A percentile compares a stretch with the other conserved stretches of the same genome.
phyloP scores from a whole-genome alignment of 169 alveolate species.

The Eimeria maxima region DNA sequence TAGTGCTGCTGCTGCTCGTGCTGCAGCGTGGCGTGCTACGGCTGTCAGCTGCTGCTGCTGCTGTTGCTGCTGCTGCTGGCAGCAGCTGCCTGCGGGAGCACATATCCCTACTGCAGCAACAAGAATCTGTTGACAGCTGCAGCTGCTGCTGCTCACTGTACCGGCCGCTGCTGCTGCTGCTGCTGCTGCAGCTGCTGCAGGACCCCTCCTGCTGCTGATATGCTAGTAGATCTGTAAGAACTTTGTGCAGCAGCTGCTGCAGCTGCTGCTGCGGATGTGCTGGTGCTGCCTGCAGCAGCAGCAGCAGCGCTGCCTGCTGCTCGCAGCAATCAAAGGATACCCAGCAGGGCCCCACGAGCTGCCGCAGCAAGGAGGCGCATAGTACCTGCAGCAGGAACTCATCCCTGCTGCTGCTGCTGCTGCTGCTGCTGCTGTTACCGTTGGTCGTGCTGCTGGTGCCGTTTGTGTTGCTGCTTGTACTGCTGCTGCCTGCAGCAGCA shows the following conservation, averaged over 20 bases:
- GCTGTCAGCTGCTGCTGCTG: conserved; percentile 30
- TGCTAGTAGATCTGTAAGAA: conserved; percentile 23
- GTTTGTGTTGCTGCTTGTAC: neutral
- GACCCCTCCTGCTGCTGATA: conserved; percentile 14
- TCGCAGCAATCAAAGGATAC: conserved; percentile 14
- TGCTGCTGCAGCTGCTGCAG: conserved; percentile 3
- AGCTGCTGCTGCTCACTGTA: neutral
- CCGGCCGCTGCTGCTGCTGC: conserved; percentile 4
- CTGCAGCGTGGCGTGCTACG: neutral
- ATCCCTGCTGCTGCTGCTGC: conserved; percentile 35
- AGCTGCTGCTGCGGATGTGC: conserved; percentile 65
- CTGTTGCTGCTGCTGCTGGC: neutral
- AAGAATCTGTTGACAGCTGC: neutral
- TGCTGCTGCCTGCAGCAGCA: conserved; percentile 44
- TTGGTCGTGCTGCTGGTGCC: conserved; percentile 32
- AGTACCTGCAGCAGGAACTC: conserved; percentile 27
- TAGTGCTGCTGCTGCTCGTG: conserved; percentile 26
- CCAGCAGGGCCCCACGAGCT: conserved; percentile 72
- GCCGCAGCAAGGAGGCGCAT: conserved; percentile 69
- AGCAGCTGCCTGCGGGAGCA: neutral
- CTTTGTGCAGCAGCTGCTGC: conserved; percentile 75
- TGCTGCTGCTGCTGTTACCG: conserved; percentile 14
- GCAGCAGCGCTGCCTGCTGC: conserved; percentile 49
- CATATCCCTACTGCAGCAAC: neutral
- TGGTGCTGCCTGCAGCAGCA: conserved; percentile 68